phyloP scores from a whole-genome alignment of 1,284 basidiomycete genomes.

The Jaminaea rosea region DNA sequence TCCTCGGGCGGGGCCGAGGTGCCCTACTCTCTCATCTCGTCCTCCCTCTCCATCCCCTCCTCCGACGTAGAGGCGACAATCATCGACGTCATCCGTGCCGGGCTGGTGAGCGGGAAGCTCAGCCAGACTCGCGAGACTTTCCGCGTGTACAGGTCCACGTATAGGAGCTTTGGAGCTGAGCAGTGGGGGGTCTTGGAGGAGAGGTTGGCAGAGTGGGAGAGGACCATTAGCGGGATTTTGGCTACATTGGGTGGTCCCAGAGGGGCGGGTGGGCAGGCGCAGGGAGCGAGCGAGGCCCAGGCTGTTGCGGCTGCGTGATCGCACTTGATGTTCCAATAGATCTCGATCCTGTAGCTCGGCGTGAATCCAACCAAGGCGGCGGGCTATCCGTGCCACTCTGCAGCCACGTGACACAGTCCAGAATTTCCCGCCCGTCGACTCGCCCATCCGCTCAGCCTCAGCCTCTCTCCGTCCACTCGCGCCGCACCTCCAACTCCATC shows the following conservation, averaged over 20 bases:
- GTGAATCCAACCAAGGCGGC: too few species aligned
- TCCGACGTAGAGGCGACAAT: constrained; percentile 45
- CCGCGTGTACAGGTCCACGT: constrained; percentile 38
- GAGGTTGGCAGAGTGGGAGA: constrained; percentile 37
- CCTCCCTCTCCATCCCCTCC: constrained; percentile 17
- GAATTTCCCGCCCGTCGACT: too few species aligned
- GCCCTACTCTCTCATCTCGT: constrained; percentile 29
- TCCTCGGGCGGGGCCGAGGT: constrained; percentile 22
- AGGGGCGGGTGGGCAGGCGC: not conserved
- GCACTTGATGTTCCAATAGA: too few species aligned
- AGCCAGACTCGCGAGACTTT: constrained; percentile 40
- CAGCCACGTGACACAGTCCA: too few species aligned
- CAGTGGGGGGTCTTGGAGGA: constrained; percentile 40
- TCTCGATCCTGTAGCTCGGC: too few species aligned
- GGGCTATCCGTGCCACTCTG: too few species aligned
- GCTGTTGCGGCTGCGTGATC: too few species aligned
- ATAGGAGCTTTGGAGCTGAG: constrained; percentile 35
- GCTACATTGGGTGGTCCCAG: constrained; percentile 18
- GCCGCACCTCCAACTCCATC: too few species aligned
- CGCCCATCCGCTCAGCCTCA: too few species aligned
- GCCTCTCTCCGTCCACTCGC: too few species aligned
- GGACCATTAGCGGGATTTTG: constrained; percentile 29
- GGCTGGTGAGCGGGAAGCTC: constrained; percentile 40
- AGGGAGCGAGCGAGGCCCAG: too few species aligned
- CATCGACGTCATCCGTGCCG: constrained; percentile 46